A percentile compares a stretch with the other conserved stretches of the same genome.
Evolutionary conservation across 148 eudicot species (phyloP).

Genomic region (Limonium bicolor): DNA sequence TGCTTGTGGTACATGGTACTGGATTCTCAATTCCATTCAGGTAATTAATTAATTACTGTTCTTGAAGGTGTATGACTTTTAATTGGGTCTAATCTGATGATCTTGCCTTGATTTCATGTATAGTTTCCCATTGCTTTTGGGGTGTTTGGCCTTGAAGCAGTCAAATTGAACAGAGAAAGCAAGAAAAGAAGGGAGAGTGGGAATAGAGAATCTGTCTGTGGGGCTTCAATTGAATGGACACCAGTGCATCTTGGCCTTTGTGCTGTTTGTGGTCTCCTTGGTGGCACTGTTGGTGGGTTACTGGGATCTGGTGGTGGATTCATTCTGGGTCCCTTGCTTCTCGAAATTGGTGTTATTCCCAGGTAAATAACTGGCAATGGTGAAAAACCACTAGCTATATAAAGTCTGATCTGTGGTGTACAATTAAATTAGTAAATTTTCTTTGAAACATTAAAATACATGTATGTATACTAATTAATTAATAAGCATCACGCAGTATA

Average conservation of each 20-base stretch:
- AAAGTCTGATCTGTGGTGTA: too few relatives aligned
- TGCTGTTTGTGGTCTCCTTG: slow-evolving; percentile 75
- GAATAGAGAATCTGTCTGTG: slow-evolving; percentile 55
- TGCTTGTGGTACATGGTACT: slow-evolving; percentile 58
- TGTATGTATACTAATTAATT: too few relatives aligned
- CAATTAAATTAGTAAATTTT: too few relatives aligned
- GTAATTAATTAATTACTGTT: too few relatives aligned
- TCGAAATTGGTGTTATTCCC: slow-evolving; percentile 95
- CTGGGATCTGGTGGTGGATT: slow-evolving; percentile 98
- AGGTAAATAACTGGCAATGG: too few relatives aligned
- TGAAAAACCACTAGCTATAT: too few relatives aligned
- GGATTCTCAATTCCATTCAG: slow-evolving; percentile 70
- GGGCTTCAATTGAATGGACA: slow-evolving; percentile 78
- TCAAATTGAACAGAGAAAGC: slow-evolving; percentile 57
- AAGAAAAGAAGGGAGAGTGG: slow-evolving; percentile 44
- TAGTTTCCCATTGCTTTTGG: slow-evolving; percentile 72
- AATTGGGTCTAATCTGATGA: too few relatives aligned
- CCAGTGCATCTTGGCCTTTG: slow-evolving; percentile 50
- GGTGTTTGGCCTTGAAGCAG: slow-evolving; percentile 57
- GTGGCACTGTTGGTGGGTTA: slow-evolving; percentile 95
- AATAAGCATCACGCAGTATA: too few relatives aligned
- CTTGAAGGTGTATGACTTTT: too few relatives aligned
- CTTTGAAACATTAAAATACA: too few relatives aligned
- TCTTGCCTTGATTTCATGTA: slow-evolving; percentile 3
- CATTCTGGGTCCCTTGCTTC: slow-evolving; percentile 86